phyloP scores from a whole-genome alignment of 805 yeast genomes.

The Schizosaccharomyces cryophilus region DNA sequence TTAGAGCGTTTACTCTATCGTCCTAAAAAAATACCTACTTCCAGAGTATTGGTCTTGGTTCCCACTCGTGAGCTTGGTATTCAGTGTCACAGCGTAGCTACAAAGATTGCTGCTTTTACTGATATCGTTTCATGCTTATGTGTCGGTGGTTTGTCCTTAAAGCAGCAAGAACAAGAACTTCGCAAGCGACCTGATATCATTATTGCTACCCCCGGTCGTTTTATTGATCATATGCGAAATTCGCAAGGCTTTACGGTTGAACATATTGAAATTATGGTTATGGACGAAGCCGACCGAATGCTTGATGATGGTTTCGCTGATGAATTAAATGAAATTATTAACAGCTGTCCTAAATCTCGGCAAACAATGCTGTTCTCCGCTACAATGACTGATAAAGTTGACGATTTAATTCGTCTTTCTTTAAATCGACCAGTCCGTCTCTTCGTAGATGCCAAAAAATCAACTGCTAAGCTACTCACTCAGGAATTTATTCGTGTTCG shows the following conservation, averaged over 20 bases:
- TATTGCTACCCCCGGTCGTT: constrained; percentile 95
- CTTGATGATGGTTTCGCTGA: constrained; percentile 95
- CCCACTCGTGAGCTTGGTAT: constrained; percentile 97
- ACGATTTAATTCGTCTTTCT: constrained; percentile 65
- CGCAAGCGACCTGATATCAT: constrained; percentile 86
- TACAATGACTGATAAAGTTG: constrained; percentile 86
- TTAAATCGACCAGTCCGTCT: constrained; percentile 76
- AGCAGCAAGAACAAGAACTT: constrained; percentile 87
- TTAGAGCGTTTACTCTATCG: constrained; percentile 76
- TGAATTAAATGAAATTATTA: constrained; percentile 73
- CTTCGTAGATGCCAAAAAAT: constrained; percentile 90
- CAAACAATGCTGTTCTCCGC: constrained; percentile 92
- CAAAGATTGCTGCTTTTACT: constrained; percentile 54
- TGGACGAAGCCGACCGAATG: constrained; percentile 98
- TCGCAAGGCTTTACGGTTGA: constrained; percentile 84
- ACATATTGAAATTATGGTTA: constrained; percentile 67
- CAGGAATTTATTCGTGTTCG: constrained; percentile 92
- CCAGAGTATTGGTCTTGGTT: constrained; percentile 71
- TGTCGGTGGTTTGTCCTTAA: constrained; percentile 87
- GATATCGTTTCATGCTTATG: constrained; percentile 73
- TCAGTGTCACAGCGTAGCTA: constrained; percentile 86
- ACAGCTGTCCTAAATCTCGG: constrained; percentile 67
- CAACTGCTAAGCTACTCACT: constrained; percentile 68
- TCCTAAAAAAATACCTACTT: constrained; percentile 63
- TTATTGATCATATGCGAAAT: constrained; percentile 87